Conservation (phyloP, 768 basidiomycete species). For the Lyophyllum atratum region DNA sequence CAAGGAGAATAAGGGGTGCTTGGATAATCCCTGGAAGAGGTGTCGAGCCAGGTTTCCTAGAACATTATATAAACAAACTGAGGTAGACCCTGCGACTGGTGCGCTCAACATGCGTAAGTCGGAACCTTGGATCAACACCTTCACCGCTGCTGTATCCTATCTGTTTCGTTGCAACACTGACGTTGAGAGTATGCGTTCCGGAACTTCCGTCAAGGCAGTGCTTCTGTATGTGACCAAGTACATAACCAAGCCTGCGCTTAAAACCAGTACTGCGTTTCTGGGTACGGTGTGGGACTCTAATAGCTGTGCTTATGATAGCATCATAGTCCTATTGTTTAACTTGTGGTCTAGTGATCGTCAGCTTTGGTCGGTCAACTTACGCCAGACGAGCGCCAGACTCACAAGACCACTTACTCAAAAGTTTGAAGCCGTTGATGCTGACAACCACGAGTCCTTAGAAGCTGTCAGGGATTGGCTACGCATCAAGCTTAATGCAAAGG, state of each 20-base stretch:
- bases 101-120: slow-evolving; percentile 29
- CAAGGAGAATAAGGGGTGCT: too few relatives aligned
- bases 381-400: not conserved
- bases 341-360: not conserved
- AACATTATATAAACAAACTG: slow-evolving; percentile 16
- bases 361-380: not conserved
- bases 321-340: not conserved
- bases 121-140: slow-evolving; percentile 39
- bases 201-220: slow-evolving; percentile 40
- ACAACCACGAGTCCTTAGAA: not conserved
- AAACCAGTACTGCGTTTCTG: slow-evolving; percentile 27
- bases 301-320: not conserved
- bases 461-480: not conserved
- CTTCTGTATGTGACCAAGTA: slow-evolving; percentile 44
- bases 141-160: slow-evolving; percentile 31
- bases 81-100: slow-evolving; percentile 29
- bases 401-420: not conserved
- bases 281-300: not conserved
- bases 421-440: not conserved
- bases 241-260: slow-evolving; percentile 40
- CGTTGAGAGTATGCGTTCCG: slow-evolving; percentile 36
- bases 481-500: not conserved
- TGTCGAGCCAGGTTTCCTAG: slow-evolving; percentile 38
- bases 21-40: too few relatives aligned
- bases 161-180: slow-evolving; percentile 39